phyloP scores from a whole-genome alignment of 2,329 filamentous ascomycete species.

The Fusarium sp. region DNA sequence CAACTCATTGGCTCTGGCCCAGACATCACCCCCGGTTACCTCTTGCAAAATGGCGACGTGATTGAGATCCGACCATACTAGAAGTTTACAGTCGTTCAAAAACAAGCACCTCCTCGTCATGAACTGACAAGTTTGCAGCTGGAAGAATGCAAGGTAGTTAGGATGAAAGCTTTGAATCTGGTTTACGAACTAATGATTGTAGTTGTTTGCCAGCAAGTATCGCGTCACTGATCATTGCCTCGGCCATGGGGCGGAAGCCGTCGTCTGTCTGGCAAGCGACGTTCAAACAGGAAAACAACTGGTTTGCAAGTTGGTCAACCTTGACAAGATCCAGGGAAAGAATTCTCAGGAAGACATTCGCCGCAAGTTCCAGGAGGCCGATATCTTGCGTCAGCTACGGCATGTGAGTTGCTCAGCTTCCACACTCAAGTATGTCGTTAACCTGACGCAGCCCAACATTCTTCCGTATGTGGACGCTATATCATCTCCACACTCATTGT shows the following conservation, averaged over 20 bases:
- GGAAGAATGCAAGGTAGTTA: constrained; percentile 53
- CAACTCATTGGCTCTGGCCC: constrained; percentile 59
- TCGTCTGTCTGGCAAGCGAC: constrained; percentile 62
- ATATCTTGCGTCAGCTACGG: constrained; percentile 67
- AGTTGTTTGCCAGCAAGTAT: constrained; percentile 57
- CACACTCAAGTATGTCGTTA: constrained; percentile 13
- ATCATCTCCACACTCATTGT: constrained; percentile 64
- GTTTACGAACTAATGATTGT: constrained; percentile 5
- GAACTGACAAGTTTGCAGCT: constrained; percentile 52
- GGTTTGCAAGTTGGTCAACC: constrained; percentile 77
- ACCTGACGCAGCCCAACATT: constrained; percentile 66
- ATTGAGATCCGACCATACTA: constrained; percentile 61
- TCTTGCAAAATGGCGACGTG: constrained; percentile 67
- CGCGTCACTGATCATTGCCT: constrained; percentile 55
- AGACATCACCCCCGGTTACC: constrained; percentile 59
- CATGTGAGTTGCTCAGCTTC: constrained; percentile 61
- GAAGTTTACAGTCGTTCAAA: constrained; percentile 56
- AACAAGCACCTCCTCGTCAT: constrained; percentile 41
- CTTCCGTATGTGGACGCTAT: constrained; percentile 67
- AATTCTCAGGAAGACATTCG: constrained; percentile 51
- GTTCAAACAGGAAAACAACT: constrained; percentile 69
- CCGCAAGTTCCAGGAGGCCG: constrained; percentile 64
- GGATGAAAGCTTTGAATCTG: too few relatives aligned
- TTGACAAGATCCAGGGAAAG: constrained; percentile 56
- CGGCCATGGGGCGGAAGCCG: constrained; percentile 57